A percentile compares a stretch with the other conserved stretches of the same genome.
Conservation (phyloP, 1,139 yeast genomes). For the Debaryomyces nepalensis region DNA sequence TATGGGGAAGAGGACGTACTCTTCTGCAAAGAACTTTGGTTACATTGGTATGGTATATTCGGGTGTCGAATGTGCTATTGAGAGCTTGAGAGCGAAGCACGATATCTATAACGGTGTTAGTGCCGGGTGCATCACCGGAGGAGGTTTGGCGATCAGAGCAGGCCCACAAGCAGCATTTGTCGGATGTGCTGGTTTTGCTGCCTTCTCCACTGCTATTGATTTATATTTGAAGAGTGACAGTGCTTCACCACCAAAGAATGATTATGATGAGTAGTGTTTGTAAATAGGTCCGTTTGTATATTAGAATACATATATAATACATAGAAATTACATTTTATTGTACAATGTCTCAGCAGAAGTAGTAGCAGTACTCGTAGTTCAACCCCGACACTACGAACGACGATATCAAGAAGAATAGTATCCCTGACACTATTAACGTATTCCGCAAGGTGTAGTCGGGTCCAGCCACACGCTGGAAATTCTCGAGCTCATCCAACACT, state of each 20-base stretch:
- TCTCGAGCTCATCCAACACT: slow-evolving; percentile 10
- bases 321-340: slow-evolving; percentile 15
- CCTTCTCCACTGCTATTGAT: slow-evolving; percentile 92
- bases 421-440: slow-evolving; percentile 16
- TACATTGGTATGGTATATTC: slow-evolving; percentile 91
- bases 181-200: slow-evolving; percentile 98
- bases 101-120: slow-evolving; percentile 90
- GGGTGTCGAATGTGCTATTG: slow-evolving; percentile 93
- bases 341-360: slow-evolving; percentile 30
- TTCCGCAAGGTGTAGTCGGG: slow-evolving; percentile 8
- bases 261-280: slow-evolving; percentile 70
- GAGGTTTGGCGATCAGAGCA: slow-evolving; percentile 84
- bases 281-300: slow-evolving; percentile 15
- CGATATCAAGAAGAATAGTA: slow-evolving; percentile 21
- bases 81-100: slow-evolving; percentile 83
- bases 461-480: slow-evolving; percentile 11
- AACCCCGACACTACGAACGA: slow-evolving; percentile 36
- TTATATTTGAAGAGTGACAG: slow-evolving; percentile 86
- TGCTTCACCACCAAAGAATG: slow-evolving; percentile 83
- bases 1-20: slow-evolving; percentile 86
- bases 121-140: slow-evolving; percentile 96
- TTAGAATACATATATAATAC: slow-evolving; percentile 13
- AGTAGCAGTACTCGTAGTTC: slow-evolving; percentile 44
- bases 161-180: slow-evolving; percentile 92
- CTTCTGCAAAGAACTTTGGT: slow-evolving; percentile 93